A percentile compares a stretch with the other conserved stretches of the same genome.
These are phyloP conservation scores for Tritrichomonas foetus DNA, from an alignment of 208 protist species.

Conservation along the genomic window DNA sequence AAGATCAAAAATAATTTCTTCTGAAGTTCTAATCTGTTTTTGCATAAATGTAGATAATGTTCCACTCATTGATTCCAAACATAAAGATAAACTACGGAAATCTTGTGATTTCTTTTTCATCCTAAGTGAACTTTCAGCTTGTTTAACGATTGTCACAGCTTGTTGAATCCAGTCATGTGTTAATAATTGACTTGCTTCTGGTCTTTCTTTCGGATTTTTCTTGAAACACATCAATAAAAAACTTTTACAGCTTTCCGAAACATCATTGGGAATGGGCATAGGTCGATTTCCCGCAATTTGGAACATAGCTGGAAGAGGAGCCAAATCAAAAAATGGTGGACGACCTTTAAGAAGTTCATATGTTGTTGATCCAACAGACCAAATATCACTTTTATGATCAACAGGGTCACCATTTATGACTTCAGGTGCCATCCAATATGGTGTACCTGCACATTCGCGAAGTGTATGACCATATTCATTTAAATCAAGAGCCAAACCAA, in stretches of 20 bases:
- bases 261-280: background rate
- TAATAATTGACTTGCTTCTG: background rate
- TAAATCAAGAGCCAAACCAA: slow-evolving; percentile 22
- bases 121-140: background rate
- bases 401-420: slow-evolving; percentile 67
- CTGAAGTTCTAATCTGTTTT: background rate
- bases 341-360: slow-evolving; percentile 74
- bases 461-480: slow-evolving; percentile 30
- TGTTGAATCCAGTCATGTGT: background rate
- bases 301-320: slow-evolving; percentile 71
- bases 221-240: slow-evolving; percentile 9
- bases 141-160: background rate
- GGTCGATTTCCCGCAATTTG: slow-evolving; percentile 55
- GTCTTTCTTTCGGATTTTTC: slow-evolving; percentile 28
- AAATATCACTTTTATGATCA: slow-evolving; percentile 55
- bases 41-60: background rate
- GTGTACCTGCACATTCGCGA: background rate
- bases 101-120: background rate
- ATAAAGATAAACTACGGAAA: background rate
- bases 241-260: background rate
- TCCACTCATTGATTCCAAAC: background rate
- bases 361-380: slow-evolving; percentile 70
- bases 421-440: slow-evolving; percentile 82
- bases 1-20: background rate
- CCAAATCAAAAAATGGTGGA: slow-evolving; percentile 77